These are phyloP conservation scores for Salix udensis DNA, from an alignment of 345 rosid species.

Conservation along the genomic window DNA sequence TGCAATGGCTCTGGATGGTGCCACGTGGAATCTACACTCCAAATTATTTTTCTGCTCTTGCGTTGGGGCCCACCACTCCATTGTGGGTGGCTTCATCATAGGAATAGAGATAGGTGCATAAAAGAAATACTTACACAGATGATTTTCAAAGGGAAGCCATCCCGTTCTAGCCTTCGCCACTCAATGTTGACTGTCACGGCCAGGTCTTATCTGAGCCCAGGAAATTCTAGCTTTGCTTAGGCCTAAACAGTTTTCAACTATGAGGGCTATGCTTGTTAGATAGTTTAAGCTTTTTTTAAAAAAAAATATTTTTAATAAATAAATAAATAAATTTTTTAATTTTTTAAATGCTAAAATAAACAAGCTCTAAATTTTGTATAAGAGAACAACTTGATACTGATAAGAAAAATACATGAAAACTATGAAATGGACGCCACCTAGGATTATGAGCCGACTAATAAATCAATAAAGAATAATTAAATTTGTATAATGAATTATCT, in stretches of 20 bases:
- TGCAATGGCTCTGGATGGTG: slow-evolving; percentile 33
- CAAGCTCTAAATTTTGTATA: too few relatives aligned
- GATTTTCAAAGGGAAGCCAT: not conserved
- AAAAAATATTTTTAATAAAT: too few relatives aligned
- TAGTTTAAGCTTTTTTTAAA: too few relatives aligned
- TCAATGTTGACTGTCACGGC: not conserved
- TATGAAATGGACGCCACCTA: too few relatives aligned
- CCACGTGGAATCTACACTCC: slow-evolving; percentile 29
- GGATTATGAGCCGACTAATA: too few relatives aligned
- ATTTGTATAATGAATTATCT: too few relatives aligned
- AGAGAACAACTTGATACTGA: too few relatives aligned
- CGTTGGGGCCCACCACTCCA: not conserved
- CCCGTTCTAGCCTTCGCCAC: not conserved
- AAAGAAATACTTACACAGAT: not conserved
- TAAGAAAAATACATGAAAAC: too few relatives aligned
- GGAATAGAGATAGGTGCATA: not conserved
- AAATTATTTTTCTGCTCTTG: not conserved
- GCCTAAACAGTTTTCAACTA: not conserved
- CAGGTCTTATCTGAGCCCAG: not conserved
- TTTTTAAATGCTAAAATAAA: too few relatives aligned
- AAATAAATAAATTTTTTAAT: too few relatives aligned
- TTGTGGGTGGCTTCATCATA: not conserved
- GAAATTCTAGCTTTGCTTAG: too few relatives aligned
- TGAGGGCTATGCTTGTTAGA: not conserved
- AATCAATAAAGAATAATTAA: too few relatives aligned